phyloP scores from a whole-genome alignment of 805 yeast species.

The Sugiyamaella smithiae region DNA sequence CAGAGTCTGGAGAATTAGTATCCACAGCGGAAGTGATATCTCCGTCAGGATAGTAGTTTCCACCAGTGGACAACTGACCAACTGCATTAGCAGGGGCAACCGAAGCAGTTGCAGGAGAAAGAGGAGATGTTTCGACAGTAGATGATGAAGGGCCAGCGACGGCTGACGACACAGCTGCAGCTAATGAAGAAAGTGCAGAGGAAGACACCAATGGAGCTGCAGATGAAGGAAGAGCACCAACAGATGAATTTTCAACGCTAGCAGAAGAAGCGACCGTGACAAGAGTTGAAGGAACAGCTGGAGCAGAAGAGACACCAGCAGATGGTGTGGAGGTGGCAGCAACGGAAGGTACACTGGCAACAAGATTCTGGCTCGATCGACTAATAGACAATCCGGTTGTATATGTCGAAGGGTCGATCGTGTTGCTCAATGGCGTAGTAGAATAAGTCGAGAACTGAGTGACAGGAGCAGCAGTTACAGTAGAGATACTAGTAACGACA shows the following conservation, averaged over 20 bases:
- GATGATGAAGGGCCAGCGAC: not conserved
- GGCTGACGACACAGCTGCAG: too few species aligned
- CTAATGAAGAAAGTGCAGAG: constrained; percentile 6
- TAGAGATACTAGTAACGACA: constrained; percentile 32
- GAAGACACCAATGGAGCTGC: constrained; percentile 13
- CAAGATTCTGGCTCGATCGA: constrained; percentile 4
- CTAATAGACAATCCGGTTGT: constrained; percentile 24
- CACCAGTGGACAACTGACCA: constrained; percentile 16
- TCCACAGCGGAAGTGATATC: constrained; percentile 51
- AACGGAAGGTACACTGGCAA: constrained; percentile 13
- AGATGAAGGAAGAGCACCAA: too few species aligned
- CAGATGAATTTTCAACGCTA: constrained; percentile 16
- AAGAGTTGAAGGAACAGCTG: constrained; percentile 32
- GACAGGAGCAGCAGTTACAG: constrained; percentile 33
- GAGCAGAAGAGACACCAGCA: constrained; percentile 10
- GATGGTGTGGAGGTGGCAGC: constrained; percentile 5
- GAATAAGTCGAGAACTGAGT: constrained; percentile 32
- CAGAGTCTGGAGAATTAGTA: constrained; percentile 44
- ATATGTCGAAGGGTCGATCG: constrained; percentile 34
- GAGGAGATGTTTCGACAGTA: not conserved
- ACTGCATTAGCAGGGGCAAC: constrained; percentile 6
- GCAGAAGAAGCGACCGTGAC: constrained; percentile 19
- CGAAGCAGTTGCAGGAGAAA: constrained; percentile 19
- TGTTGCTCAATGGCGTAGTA: constrained; percentile 30
- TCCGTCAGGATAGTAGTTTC: constrained; percentile 29